These are phyloP conservation scores for Neofusicoccum ribis DNA, from an alignment of 2,329 filamentous ascomycete species.

Conservation along the genomic window DNA sequence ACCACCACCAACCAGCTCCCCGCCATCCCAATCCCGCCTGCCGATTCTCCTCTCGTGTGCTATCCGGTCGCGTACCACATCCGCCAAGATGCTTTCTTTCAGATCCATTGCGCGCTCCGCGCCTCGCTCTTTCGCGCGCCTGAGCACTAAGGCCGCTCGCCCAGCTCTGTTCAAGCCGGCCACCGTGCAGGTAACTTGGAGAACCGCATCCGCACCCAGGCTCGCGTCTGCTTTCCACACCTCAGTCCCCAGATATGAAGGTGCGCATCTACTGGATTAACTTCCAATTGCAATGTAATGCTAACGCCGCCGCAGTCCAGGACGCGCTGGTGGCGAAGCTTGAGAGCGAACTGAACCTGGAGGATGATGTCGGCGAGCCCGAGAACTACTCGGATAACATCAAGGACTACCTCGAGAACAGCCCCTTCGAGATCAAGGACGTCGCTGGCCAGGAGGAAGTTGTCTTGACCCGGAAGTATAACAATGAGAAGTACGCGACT, in stretches of 20 bases:
- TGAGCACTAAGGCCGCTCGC: constrained; percentile 40
- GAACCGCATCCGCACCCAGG: constrained; percentile 31
- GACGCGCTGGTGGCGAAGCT: constrained; percentile 85
- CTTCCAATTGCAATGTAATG: background rate
- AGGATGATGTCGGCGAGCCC: constrained; percentile 47
- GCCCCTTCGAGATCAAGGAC: constrained; percentile 78
- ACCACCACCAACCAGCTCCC: background rate
- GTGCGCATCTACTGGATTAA: constrained; percentile 21
- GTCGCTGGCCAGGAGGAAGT: constrained; percentile 84
- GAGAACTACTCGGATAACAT: constrained; percentile 74
- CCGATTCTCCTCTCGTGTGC: constrained; percentile 5
- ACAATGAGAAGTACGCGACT: constrained; percentile 77
- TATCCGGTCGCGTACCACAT: constrained; percentile 18
- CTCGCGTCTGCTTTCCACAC: constrained; percentile 46
- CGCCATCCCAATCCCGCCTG: background rate
- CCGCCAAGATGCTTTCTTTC: constrained; percentile 45
- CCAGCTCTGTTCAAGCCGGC: constrained; percentile 34
- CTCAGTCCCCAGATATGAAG: constrained; percentile 38
- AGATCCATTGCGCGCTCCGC: constrained; percentile 47
- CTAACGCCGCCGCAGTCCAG: constrained; percentile 48
- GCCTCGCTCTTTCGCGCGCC: constrained; percentile 44
- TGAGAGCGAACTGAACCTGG: constrained; percentile 70
- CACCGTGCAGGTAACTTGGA: constrained; percentile 36
- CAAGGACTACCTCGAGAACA: constrained; percentile 85
- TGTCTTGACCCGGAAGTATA: constrained; percentile 76